These are phyloP conservation scores for Leptomonas seymouri DNA, from an alignment of 208 protist genomes.

Conservation along the genomic window DNA sequence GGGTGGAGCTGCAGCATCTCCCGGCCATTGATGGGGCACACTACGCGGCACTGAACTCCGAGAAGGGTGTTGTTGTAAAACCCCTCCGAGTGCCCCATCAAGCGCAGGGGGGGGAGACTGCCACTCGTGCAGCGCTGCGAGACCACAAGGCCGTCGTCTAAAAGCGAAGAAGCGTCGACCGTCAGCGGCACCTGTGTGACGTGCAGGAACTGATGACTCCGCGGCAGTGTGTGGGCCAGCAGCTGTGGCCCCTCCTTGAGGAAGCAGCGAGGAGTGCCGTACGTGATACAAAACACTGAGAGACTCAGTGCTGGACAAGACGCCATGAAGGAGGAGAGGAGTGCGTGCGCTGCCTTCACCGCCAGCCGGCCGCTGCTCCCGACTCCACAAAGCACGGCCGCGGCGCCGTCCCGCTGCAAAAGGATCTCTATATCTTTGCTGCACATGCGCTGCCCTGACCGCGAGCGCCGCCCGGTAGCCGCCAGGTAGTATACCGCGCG, in stretches of 20 bases:
- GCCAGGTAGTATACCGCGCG: slow-evolving; percentile 23
- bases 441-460: slow-evolving; percentile 21
- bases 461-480: slow-evolving; percentile 13
- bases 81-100: slow-evolving; percentile 21
- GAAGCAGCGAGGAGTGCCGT: slow-evolving; percentile 44
- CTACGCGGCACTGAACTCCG: slow-evolving; percentile 13
- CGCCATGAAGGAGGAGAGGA: slow-evolving; percentile 40
- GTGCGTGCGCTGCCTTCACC: slow-evolving; percentile 36
- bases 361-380: slow-evolving; percentile 42
- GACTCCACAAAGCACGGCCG: slow-evolving; percentile 62
- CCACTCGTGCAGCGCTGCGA: slow-evolving; percentile 11
- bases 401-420: slow-evolving; percentile 35
- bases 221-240: slow-evolving; percentile 37
- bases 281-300: slow-evolving; percentile 59
- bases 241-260: slow-evolving; percentile 33
- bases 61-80: slow-evolving; percentile 33
- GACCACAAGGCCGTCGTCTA: background rate
- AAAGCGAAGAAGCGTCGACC: background rate
- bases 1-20: slow-evolving; percentile 4
- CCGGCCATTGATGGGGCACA: background rate
- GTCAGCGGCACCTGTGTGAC: slow-evolving; percentile 24
- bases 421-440: slow-evolving; percentile 24
- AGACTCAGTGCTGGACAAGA: slow-evolving; percentile 14
- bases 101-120: background rate
- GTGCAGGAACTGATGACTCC: slow-evolving; percentile 52